phyloP scores from a whole-genome alignment of 2,329 filamentous ascomycete species.

The Diplodia scrobiculata region DNA sequence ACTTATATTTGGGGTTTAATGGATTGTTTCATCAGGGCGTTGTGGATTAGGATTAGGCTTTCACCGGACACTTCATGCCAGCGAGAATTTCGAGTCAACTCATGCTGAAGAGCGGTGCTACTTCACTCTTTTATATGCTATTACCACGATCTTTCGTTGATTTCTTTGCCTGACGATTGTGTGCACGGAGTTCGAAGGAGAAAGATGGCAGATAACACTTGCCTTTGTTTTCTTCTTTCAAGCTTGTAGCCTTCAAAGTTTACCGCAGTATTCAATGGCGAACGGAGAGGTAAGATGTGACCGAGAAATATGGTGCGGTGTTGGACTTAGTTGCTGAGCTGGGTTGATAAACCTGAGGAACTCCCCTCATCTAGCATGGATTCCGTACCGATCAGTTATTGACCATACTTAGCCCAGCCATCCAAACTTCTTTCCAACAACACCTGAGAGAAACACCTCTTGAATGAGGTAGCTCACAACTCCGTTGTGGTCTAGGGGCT shows the following conservation, averaged over 20 bases:
- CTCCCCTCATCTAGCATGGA: too few relatives aligned
- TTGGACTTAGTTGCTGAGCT: too few relatives aligned
- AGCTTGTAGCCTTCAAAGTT: too few relatives aligned
- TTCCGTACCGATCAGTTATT: too few relatives aligned
- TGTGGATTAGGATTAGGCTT: background rate
- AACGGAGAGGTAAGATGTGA: too few relatives aligned
- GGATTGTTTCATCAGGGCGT: background rate
- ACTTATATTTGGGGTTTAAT: background rate
- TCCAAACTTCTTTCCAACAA: background rate
- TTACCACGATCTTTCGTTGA: background rate
- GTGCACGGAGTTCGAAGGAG: too few relatives aligned
- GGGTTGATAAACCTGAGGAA: too few relatives aligned
- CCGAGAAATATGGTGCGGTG: too few relatives aligned
- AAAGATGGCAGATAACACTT: too few relatives aligned
- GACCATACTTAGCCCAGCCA: background rate
- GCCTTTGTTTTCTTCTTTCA: too few relatives aligned
- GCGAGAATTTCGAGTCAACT: background rate
- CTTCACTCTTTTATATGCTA: background rate
- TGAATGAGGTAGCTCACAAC: conserved; percentile 4
- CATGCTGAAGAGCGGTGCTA: background rate
- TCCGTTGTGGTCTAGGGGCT: conserved; percentile 27
- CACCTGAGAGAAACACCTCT: conserved; percentile 8
- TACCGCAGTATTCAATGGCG: too few relatives aligned
- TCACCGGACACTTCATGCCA: background rate
- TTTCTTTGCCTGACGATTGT: too few relatives aligned